Evolutionary conservation across 2,329 filamentous ascomycete genomes (phyloP).

Genomic region (Biscogniauxia mediterranea): DNA sequence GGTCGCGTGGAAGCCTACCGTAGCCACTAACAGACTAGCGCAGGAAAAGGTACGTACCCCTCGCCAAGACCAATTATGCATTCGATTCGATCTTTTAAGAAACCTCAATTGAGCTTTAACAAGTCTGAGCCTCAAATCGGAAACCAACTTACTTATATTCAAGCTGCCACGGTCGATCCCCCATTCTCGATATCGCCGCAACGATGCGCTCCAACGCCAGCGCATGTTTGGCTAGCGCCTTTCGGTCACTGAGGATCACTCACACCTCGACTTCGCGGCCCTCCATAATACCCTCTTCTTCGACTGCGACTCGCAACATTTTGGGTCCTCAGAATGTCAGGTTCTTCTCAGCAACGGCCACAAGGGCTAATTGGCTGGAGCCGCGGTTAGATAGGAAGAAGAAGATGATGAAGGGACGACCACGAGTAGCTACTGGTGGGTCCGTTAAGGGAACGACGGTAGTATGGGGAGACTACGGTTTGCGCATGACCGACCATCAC

Average conservation of each 20-base stretch:
- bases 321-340: constrained; percentile 48
- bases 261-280: constrained; percentile 40
- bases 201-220: constrained; percentile 47
- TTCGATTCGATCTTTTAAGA: not conserved
- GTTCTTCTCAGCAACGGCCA: constrained; percentile 69
- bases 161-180: constrained; percentile 8
- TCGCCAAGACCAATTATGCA: not conserved
- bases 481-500: constrained; percentile 92
- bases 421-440: constrained; percentile 85
- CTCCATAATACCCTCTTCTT: constrained; percentile 26
- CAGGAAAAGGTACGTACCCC: not conserved
- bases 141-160: not conserved
- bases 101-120: not conserved
- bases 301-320: constrained; percentile 33
- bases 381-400: constrained; percentile 73
- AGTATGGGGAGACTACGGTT: constrained; percentile 91
- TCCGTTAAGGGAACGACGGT: constrained; percentile 91
- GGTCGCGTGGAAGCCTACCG: too few species aligned
- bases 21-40: not conserved
- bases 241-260: constrained; percentile 49
- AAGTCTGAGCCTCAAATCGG: not conserved
- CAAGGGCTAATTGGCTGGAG: constrained; percentile 71
- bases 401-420: constrained; percentile 88
- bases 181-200: constrained; percentile 24
- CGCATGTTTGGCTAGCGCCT: constrained; percentile 48